Evolutionary conservation across 1,139 yeast genomes (phyloP).

Genomic region (Pichia sp.): DNA sequence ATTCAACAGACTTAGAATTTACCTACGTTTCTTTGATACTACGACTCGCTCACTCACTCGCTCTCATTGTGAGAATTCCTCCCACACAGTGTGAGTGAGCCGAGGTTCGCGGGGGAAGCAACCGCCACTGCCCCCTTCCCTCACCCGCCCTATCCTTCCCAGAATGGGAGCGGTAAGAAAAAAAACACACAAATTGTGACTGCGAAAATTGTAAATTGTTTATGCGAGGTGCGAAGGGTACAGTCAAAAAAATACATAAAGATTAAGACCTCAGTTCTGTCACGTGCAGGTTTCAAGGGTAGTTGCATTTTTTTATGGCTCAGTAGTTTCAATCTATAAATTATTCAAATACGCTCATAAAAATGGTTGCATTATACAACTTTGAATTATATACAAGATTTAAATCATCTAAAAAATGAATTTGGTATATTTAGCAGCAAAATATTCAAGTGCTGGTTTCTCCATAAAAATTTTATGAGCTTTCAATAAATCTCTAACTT

Average conservation of each 20-base stretch:
- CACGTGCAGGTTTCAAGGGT: neutral
- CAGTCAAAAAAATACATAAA: too few species aligned
- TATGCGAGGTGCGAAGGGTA: neutral
- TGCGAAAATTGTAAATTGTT: neutral
- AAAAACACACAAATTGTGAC: neutral
- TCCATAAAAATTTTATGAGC: constrained; percentile 77
- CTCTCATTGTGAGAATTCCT: neutral
- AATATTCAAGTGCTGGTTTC: constrained; percentile 57
- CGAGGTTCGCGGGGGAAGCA: too few species aligned
- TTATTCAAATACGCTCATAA: neutral
- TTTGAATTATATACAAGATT: neutral
- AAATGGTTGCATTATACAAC: neutral
- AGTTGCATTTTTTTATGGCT: neutral
- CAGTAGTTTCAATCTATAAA: neutral
- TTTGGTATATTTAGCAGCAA: constrained; percentile 27
- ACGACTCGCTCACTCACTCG: neutral
- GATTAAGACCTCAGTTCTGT: neutral
- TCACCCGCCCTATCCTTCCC: neutral
- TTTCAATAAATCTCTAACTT: constrained; percentile 76
- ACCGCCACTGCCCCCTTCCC: too few species aligned
- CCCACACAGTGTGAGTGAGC: neutral
- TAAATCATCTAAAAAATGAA: constrained; percentile 5
- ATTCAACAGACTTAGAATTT: too few species aligned
- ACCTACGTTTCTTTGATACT: neutral
- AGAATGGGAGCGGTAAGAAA: neutral